Conservation (phyloP, 345 rosid genomes). For the Erysimum cheiranthoides region DNA sequence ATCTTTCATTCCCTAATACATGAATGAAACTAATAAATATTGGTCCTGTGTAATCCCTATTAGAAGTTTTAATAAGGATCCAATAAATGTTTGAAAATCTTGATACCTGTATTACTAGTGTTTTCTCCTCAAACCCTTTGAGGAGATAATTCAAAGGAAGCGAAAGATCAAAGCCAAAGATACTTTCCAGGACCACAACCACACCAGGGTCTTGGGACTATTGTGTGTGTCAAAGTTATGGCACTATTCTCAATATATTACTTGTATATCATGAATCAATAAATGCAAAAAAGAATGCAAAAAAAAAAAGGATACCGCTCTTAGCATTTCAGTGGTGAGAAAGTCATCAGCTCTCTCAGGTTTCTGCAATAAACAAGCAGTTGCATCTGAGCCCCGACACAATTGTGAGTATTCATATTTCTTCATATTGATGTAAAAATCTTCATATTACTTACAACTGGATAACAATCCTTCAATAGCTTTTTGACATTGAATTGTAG, state of each 20-base stretch:
- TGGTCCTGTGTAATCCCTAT: not conserved
- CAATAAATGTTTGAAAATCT: not conserved
- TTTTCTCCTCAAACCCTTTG: constrained; percentile 59
- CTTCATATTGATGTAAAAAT: constrained; percentile 8
- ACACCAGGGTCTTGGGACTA: constrained; percentile 90
- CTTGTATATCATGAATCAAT: not conserved
- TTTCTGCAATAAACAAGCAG: constrained; percentile 56
- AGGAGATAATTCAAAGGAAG: constrained; percentile 79
- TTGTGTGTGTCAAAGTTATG: constrained; percentile 54
- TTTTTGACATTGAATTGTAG: constrained; percentile 61
- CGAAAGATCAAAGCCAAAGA: constrained; percentile 81
- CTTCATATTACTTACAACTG: constrained; percentile 60
- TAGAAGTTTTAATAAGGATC: constrained; percentile 5
- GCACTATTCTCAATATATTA: constrained; percentile 9
- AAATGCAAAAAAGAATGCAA: not conserved
- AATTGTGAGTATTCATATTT: constrained; percentile 1
- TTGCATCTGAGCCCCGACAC: not conserved
- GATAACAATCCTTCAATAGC: constrained; percentile 74
- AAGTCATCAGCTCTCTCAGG: constrained; percentile 75
- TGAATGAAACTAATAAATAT: constrained; percentile 3
- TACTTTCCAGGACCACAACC: constrained; percentile 76
- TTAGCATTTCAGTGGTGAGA: constrained; percentile 80
- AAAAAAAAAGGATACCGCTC: constrained; percentile 79
- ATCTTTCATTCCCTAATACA: constrained; percentile 80
- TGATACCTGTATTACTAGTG: constrained; percentile 75